Evolutionary conservation across 1,139 yeast genomes (phyloP).

Genomic region (Suhomyces kunorum): DNA sequence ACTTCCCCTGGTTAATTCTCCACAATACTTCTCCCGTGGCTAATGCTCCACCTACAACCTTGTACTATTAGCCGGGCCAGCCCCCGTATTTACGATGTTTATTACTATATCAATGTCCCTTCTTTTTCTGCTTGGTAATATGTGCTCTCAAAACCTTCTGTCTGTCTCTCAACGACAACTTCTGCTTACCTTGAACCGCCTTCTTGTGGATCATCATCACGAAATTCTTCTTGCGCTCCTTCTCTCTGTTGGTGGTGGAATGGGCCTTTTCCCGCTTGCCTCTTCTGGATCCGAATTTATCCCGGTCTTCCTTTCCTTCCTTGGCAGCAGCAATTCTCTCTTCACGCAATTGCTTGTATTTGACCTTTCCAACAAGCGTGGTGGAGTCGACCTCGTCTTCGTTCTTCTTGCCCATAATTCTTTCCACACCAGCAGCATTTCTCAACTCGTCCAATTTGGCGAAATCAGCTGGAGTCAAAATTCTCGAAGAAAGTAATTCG

Average conservation of each 20-base stretch:
- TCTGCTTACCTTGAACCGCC: slow-evolving; percentile 91
- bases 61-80: slow-evolving; percentile 13
- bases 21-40: too few species aligned
- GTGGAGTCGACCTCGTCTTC: slow-evolving; percentile 87
- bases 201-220: slow-evolving; percentile 97
- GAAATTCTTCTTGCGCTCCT: slow-evolving; percentile 97
- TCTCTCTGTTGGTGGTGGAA: slow-evolving; percentile 93
- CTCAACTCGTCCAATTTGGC: slow-evolving; percentile 89
- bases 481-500: slow-evolving; percentile 69
- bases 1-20: too few species aligned
- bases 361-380: slow-evolving; percentile 76
- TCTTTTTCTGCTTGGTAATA: slow-evolving; percentile 84
- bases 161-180: slow-evolving; percentile 84
- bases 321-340: slow-evolving; percentile 83
- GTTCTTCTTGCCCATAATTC: slow-evolving; percentile 61
- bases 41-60: slow-evolving; percentile 1
- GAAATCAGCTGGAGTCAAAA: slow-evolving; percentile 95
- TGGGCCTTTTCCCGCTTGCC: slow-evolving; percentile 79
- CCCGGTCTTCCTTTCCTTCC: slow-evolving; percentile 94
- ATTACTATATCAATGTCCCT: slow-evolving; percentile 48
- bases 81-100: slow-evolving; percentile 12
- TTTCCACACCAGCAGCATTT: slow-evolving; percentile 80
- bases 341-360: slow-evolving; percentile 83
- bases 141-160: slow-evolving; percentile 86
- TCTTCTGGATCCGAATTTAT: slow-evolving; percentile 82